Conservation (phyloP, 257 asterid species). For the Knoxia roxburghii region DNA sequence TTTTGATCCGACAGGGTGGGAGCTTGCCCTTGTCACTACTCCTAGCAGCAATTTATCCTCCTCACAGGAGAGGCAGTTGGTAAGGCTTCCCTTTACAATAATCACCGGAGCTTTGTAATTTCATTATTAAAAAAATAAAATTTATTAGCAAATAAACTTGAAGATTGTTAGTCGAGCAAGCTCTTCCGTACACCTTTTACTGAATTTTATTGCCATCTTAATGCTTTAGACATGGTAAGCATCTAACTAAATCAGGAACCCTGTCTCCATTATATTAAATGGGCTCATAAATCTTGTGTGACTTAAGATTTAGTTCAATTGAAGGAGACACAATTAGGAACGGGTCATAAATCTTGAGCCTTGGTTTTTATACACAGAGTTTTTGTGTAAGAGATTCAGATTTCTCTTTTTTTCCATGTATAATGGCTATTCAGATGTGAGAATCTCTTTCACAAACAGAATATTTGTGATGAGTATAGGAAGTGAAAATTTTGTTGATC, state of each 20-base stretch:
- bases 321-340: too few relatives aligned
- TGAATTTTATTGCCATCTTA: background rate
- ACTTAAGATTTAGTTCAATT: too few relatives aligned
- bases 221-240: background rate
- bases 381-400: background rate
- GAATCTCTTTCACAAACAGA: background rate
- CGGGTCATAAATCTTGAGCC: too few relatives aligned
- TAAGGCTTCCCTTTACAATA: slow-evolving; percentile 23
- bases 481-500: background rate
- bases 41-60: slow-evolving; percentile 82
- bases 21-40: slow-evolving; percentile 85
- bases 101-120: too few relatives aligned
- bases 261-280: background rate
- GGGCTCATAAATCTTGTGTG: background rate
- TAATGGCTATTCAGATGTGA: background rate
- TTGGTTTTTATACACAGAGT: background rate
- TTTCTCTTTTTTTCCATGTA: background rate
- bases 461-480: too few relatives aligned
- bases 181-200: background rate
- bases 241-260: background rate
- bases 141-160: background rate
- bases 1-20: slow-evolving; percentile 92
- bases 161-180: background rate
- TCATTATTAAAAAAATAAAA: background rate
- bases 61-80: slow-evolving; percentile 88